Base-by-base conservation (phyloP, 345 rosid species). In the Salix brachista region DNA sequence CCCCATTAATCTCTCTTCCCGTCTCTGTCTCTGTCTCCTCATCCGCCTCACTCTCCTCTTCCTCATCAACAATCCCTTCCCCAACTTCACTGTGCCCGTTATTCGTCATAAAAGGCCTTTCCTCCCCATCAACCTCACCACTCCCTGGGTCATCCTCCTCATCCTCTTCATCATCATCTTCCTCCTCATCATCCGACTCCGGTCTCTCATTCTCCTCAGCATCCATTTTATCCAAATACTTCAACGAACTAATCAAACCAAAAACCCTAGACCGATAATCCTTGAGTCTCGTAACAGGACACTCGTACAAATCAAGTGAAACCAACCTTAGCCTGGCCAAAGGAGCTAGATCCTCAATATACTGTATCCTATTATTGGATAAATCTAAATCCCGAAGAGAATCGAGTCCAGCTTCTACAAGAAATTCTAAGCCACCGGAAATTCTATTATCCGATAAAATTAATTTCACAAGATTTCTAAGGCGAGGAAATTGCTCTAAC, bases 241-340 rank as follows among this genome's bases (percentile, higher is more conserved):
- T 90, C 86, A 92, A 85, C 28, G 93, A 81, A 74, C 81, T 89
- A 70, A 92, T 86, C 87, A 92, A 74, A 48, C 84, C 91, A 71
- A 91, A 91, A 89, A 89, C 97, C 88, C 89, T 91, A 83, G 94
- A 86, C 74, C 92, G 85, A 79, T 91, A 90, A 84, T 90, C 97
- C 85, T 89, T 85, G 28, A 87, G 82, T 77, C 88, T 82, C 12
- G 97, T 91, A 4, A 91, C 92, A n/a, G 94, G 97, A 80, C 97
- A 91, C 86, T 91, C 88, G 56, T 91, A 91, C 17, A 91, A 88
- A 84, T 91, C 97, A 36, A 91, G 97, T 8, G 94, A 91, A 9
- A 90, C 88, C 13, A 92, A 89, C 80, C 78, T 83, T 36, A 92
- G 72, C 81, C 83, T 83, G 19, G 94, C 93, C 39, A 92, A 75